Evolutionary conservation across 1,284 basidiomycete species (phyloP).

Genomic region (Ustilago shanxiensis): DNA sequence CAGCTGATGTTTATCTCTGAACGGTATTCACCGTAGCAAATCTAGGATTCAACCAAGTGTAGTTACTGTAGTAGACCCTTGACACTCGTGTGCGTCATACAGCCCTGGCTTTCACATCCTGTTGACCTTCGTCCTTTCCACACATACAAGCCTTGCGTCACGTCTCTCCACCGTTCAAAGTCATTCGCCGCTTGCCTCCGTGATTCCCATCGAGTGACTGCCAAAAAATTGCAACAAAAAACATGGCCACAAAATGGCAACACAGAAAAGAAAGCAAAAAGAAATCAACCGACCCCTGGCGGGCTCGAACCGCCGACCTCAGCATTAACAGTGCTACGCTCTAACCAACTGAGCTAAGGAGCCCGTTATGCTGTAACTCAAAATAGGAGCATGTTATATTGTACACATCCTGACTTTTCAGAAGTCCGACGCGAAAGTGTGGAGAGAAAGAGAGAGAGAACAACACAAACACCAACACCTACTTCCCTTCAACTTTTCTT

Average conservation of each 20-base stretch:
- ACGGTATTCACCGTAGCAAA: too few relatives aligned
- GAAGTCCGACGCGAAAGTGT: slow-evolving; percentile 9
- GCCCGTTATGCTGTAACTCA: too few relatives aligned
- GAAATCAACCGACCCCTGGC: slow-evolving; percentile 44
- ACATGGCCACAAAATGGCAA: not conserved
- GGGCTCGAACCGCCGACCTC: slow-evolving; percentile 62
- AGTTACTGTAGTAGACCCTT: not conserved
- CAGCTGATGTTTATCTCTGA: too few relatives aligned
- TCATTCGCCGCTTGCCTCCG: too few relatives aligned
- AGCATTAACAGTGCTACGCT: slow-evolving; percentile 64
- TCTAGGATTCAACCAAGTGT: too few relatives aligned
- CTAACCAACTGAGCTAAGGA: slow-evolving; percentile 63
- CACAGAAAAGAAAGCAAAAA: slow-evolving; percentile 1
- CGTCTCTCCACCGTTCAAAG: too few relatives aligned
- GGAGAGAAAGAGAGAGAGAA: too few relatives aligned
- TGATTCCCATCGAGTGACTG: not conserved
- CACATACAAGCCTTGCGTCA: too few relatives aligned
- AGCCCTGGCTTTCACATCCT: not conserved
- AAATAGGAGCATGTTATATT: too few relatives aligned
- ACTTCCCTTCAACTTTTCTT: too few relatives aligned
- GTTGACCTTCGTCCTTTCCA: not conserved
- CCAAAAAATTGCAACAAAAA: slow-evolving; percentile 3
- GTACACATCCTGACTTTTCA: too few relatives aligned
- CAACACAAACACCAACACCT: not conserved
- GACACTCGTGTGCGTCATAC: not conserved